Evolutionary conservation across 768 basidiomycete genomes (phyloP).

Genomic region (Chalciporus sphaerocephalus): DNA sequence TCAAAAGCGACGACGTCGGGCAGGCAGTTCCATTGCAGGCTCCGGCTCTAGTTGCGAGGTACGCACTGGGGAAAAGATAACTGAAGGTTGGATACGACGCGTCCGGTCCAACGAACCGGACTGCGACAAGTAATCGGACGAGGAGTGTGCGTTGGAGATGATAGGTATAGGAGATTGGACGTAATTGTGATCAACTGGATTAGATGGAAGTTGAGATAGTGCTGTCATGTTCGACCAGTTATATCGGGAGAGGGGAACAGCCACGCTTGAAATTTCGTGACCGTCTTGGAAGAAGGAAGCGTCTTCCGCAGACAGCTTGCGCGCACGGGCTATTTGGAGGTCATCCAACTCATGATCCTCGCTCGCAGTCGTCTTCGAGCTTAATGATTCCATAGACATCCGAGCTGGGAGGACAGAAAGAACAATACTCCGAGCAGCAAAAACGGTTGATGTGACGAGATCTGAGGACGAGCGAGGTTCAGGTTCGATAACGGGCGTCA

Average conservation of each 20-base stretch:
- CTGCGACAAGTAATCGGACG: background rate
- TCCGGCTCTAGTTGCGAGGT: conserved; percentile 32
- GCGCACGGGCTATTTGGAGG: conserved; percentile 2
- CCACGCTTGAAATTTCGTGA: conserved; percentile 16
- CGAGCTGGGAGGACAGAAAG: conserved; percentile 26
- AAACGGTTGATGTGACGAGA: conserved; percentile 15
- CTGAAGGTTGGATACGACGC: conserved; percentile 16
- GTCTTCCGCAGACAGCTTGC: background rate
- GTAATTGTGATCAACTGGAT: background rate
- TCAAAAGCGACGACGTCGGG: conserved; percentile 4
- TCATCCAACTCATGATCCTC: conserved; percentile 30
- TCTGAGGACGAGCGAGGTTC: conserved; percentile 5
- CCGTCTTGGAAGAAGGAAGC: conserved; percentile 4
- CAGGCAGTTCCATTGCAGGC: conserved; percentile 30
- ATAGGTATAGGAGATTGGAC: background rate
- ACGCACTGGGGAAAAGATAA: conserved; percentile 22
- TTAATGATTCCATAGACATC: conserved; percentile 28
- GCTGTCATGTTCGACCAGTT: background rate
- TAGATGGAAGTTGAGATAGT: background rate
- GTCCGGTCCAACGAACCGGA: background rate
- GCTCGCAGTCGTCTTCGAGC: conserved; percentile 24
- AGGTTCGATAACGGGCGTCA: background rate
- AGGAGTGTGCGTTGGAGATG: background rate
- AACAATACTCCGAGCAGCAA: conserved; percentile 19
- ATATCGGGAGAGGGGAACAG: background rate